Evolutionary conservation across 2,329 filamentous ascomycete genomes (phyloP), one percentile per base, ranked within the genome.

Genomic region (Diplodia intermedia): DNA sequence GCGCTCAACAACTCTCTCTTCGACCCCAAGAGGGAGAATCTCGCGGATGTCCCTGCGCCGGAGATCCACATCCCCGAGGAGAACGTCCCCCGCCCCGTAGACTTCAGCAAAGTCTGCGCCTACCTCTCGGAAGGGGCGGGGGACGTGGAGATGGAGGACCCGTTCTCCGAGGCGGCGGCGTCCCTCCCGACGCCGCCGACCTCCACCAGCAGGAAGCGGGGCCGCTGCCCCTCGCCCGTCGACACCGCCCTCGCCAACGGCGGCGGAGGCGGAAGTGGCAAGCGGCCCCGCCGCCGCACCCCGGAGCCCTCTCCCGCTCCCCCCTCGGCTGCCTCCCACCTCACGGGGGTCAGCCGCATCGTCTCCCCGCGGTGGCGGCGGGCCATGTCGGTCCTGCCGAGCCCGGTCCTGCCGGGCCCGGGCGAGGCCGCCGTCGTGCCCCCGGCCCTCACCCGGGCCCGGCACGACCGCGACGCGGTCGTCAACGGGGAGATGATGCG

Each of bases 381-480:
- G 26, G 4, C 26, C 26, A 26, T 29, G 49, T 15, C 23, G 26
- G 14, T 33, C 31, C 43, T 40, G 15, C 40, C 40, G 4, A n/a
- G 15, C 18, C 18, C 62, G 23, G 18, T 31, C 38, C 18, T 7
- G 3, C n/a, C 15, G 6, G 8, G 12, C 33, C 14, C 31, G 23
- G n/a, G 15, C 26, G 15, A 12, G 4, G 20, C 38, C 14, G 2
- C 15, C 53, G 50, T 66, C 26, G 57, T 38, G 2, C 18, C 9
- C 8, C 43, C 29, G 8, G 9, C 20, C 6, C 33, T 23, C 43
- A 67, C 65, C 18, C 26, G n/a, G 5, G n/a, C 31, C 18, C 65
- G 60, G 65, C 65, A 67, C 43, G 29, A 9, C 11, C 38, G 20
- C 31, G 65, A 67, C 54, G 18, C 15, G 65, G 43, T 20, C 15